Evolutionary conservation across 208 protist genomes (phyloP).

Genomic region (Phytomonas sp.): DNA sequence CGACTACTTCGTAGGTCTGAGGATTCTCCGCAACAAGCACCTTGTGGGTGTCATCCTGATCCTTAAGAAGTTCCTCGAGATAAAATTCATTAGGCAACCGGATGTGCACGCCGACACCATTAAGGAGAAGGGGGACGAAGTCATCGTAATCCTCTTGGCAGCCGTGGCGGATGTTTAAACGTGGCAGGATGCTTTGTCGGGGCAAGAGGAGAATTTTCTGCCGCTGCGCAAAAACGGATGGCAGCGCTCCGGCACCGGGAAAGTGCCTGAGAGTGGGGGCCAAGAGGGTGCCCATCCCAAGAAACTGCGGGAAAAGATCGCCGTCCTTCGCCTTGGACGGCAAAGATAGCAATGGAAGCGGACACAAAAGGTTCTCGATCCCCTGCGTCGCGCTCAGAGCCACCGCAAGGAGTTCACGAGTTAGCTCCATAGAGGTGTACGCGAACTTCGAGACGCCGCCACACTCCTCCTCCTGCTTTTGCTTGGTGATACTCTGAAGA

Average conservation of each 20-base stretch:
- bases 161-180: slow-evolving; percentile 58
- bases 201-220: slow-evolving; percentile 26
- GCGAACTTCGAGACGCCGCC: neutral
- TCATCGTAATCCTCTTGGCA: slow-evolving; percentile 88
- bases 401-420: slow-evolving; percentile 29
- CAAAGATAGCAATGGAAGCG: neutral
- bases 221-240: neutral
- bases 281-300: slow-evolving; percentile 2
- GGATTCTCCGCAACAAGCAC: slow-evolving; percentile 77
- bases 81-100: slow-evolving; percentile 66
- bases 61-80: slow-evolving; percentile 80
- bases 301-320: slow-evolving; percentile 6
- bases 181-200: slow-evolving; percentile 27
- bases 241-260: neutral
- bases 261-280: slow-evolving; percentile 1
- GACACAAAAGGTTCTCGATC: slow-evolving; percentile 38
- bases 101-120: slow-evolving; percentile 63
- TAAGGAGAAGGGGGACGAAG: slow-evolving; percentile 69
- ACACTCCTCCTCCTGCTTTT: slow-evolving; percentile 2
- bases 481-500: neutral
- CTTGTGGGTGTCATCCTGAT: slow-evolving; percentile 70
- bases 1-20: slow-evolving; percentile 62
- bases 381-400: slow-evolving; percentile 33
- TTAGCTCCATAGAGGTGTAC: slow-evolving; percentile 24
- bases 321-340: slow-evolving; percentile 6